Evolutionary conservation across 208 protist species (phyloP).

Genomic region (Entamoeba invadens): DNA sequence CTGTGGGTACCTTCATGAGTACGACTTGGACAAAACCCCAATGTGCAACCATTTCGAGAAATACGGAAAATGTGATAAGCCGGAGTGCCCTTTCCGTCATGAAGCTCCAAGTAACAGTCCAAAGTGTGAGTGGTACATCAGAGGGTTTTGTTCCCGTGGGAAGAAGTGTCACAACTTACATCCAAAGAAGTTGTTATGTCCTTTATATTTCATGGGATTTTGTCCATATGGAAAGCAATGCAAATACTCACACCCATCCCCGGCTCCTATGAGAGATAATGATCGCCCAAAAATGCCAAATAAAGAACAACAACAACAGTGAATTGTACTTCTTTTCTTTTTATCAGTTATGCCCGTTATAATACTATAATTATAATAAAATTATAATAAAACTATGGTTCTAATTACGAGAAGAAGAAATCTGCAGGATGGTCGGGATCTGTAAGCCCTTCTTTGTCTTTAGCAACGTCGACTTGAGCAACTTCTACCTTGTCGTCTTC

Average conservation of each 20-base stretch:
- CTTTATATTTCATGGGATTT: slow-evolving; percentile 39
- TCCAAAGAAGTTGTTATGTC: slow-evolving; percentile 19
- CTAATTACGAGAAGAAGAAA: too few relatives aligned
- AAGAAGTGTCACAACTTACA: slow-evolving; percentile 30
- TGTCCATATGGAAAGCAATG: slow-evolving; percentile 32
- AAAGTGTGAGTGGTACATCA: slow-evolving; percentile 32
- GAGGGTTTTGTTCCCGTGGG: slow-evolving; percentile 43
- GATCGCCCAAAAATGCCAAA: too few relatives aligned
- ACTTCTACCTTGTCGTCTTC: too few relatives aligned
- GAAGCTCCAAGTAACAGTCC: slow-evolving; percentile 23
- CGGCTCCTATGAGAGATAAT: background rate
- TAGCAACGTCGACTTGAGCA: too few relatives aligned
- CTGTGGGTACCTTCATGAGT: slow-evolving; percentile 46
- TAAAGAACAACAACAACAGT: too few relatives aligned
- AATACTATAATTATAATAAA: too few relatives aligned
- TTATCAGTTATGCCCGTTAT: too few relatives aligned
- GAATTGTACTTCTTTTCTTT: too few relatives aligned
- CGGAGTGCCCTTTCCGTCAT: slow-evolving; percentile 42
- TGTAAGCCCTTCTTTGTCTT: too few relatives aligned
- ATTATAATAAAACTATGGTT: too few relatives aligned
- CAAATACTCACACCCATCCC: background rate
- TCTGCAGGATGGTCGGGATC: too few relatives aligned
- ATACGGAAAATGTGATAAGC: slow-evolving; percentile 36
- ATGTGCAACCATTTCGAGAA: slow-evolving; percentile 34
- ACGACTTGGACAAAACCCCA: slow-evolving; percentile 37